Base-by-base conservation (phyloP, 2,329 filamentous ascomycete species). In the Ceratocystis harringtonii region DNA sequence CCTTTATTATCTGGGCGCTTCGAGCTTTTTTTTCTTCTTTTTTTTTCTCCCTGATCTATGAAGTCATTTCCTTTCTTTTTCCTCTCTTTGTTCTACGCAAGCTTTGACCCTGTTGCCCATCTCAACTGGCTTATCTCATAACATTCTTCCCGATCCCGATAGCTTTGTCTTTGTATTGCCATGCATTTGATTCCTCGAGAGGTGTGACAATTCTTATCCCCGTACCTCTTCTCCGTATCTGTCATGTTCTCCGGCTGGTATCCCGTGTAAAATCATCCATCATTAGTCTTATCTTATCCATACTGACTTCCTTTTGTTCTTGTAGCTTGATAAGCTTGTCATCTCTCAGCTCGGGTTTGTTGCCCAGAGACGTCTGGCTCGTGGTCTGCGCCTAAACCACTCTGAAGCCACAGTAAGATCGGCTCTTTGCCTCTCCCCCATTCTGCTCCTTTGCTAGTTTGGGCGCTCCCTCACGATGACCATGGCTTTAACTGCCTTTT, bases 241-340 rank as follows among this genome's bases (percentile, higher is more conserved):
- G 17, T 10, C 57, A 32, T 60, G 50, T 15, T 25, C 5, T 10
- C 4, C 25, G 5, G 19, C 22, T 30, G 50, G 12, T 22, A 15
- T 25, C 19, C 10, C 50, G 25, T 55, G 8, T 30, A 15, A 3
- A 25, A 15, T 1, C 10, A 41, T 15, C 10, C 12, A 15, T 41
- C 4, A 41, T 41, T 15, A 15, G 36, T 12, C 36, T 36, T 41
- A 5, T 41, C 36, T 41, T 41, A 41, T 12, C 10, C 3, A 15
- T 41, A 70, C 67, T 30, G 19, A 36, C 5, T 22, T 43, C 28
- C 7, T 48, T 17, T 48, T 45, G 63, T 25, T 30, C 64, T 64
- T 58, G 48, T 65, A 97, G 92, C 82, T 97, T 73, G 92, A 97
- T 81, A 97, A 97, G 84, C 89, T 97, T 76, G 83, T 88, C 74